Evolutionary conservation across 192 early-diverging fungal genomes (phyloP).

Genomic region (Podochytrium sp.): DNA sequence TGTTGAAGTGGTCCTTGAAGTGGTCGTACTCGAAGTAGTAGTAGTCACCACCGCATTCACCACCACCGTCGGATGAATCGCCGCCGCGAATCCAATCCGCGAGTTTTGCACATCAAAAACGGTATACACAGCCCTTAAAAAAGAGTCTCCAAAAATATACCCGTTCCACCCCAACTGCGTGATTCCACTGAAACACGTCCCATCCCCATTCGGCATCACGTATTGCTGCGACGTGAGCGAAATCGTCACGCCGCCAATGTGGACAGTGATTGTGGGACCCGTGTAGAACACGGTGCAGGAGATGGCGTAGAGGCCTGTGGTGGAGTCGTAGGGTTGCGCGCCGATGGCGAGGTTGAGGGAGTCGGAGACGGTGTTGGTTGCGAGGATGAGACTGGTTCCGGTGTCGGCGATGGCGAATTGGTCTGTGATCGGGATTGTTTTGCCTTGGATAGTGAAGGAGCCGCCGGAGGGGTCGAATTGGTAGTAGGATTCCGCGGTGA

Average conservation of each 20-base stretch:
- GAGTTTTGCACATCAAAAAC: slow-evolving; percentile 44
- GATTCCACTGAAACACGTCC: slow-evolving; percentile 32
- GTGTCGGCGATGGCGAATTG: slow-evolving; percentile 37
- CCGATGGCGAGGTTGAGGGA: slow-evolving; percentile 40
- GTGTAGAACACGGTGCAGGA: slow-evolving; percentile 4
- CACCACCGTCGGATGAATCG: slow-evolving; percentile 9
- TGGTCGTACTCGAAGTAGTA: neutral
- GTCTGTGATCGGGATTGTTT: neutral
- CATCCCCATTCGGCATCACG: slow-evolving; percentile 15
- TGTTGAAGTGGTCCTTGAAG: neutral
- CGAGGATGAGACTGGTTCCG: slow-evolving; percentile 35
- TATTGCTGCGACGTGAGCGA: slow-evolving; percentile 16
- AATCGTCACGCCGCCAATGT: neutral
- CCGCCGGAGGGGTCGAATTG: neutral
- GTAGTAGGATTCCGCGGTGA: neutral
- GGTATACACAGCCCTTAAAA: slow-evolving; percentile 41
- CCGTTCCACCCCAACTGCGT: neutral
- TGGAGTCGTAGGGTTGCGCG: slow-evolving; percentile 25
- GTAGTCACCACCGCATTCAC: neutral
- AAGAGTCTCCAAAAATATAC: slow-evolving; percentile 46
- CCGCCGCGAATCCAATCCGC: slow-evolving; percentile 35
- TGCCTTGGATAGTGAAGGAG: neutral
- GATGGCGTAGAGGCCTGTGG: slow-evolving; percentile 11
- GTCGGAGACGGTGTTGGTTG: slow-evolving; percentile 29
- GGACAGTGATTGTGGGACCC: slow-evolving; percentile 16